Evolutionary conservation across 2,329 filamentous ascomycete species (phyloP), one percentile per base, ranked within the genome.

Genomic region (Pseudohalonectria lignicola): DNA sequence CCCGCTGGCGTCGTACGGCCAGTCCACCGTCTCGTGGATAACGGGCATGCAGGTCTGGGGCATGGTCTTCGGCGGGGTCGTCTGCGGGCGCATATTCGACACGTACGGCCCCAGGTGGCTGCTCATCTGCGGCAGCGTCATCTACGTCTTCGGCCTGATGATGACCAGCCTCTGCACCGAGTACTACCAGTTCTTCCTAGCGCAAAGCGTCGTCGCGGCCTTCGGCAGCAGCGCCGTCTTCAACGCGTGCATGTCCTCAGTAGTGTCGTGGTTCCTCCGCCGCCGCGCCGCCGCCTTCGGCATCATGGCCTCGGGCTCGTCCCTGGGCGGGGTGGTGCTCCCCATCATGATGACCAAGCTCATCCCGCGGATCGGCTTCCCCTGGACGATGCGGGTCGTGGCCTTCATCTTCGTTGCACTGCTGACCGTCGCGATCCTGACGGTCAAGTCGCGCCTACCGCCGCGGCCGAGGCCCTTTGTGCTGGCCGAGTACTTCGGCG

Each of bases 121-220:
- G 3, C 54, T 79, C 2, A 32, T 71, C 9, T 43, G 58, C 30
- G 74, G 74, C 34, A 67, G 66, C 2, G 50, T 75, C 29, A 48
- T 73, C 34, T 69, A 74, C 47, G 56, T 75, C 21, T 69, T 79
- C 39, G 69, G 70, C 4, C 50, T 79, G 9, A 79, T 80, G 73
- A 74, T 79, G 69, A 65, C 69, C 2, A 70, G 65, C 28, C 57
- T 79, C 15, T 51, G 49, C 9, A 50, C 48, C 30, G 28, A 59
- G 44, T 63, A 59, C 51, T 63, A 60, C 47, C 61, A 64, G 46
- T 53, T 62, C 46, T 46, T 64, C 41, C 55, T 63, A 4, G 50
- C 59, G 13, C 61, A 64, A 47, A 50, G 51, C 20, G 36, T 63
- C 23, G 48, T 57, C 16, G 44, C 45, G 25, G 47, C 53, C 15